Evolutionary conservation across 257 asterid genomes (phyloP).

Genomic region (Paraleonurus japonicus): DNA sequence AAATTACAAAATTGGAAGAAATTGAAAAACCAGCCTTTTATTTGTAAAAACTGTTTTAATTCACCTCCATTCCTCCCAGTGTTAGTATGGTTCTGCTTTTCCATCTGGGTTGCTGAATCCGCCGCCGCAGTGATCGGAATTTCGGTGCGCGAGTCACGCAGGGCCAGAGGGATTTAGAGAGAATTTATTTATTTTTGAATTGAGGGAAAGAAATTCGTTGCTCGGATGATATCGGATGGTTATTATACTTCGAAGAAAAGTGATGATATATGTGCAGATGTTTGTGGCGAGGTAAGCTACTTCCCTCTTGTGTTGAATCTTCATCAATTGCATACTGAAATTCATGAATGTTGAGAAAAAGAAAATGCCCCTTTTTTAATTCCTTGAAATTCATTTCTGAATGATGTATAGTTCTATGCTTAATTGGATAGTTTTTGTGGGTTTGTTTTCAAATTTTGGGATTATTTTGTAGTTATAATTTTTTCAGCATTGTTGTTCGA

Average conservation of each 20-base stretch:
- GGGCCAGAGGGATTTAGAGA: slow-evolving; percentile 26
- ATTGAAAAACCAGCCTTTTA: slow-evolving; percentile 10
- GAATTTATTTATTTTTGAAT: neutral
- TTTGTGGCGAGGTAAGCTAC: slow-evolving; percentile 57
- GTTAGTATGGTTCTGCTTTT: neutral
- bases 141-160: neutral
- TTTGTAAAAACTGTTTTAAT: neutral
- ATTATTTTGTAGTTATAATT: neutral
- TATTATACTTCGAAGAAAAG: slow-evolving; percentile 56
- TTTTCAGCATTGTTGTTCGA: neutral
- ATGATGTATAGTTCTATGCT: neutral
- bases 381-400: neutral
- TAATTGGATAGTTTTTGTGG: neutral
- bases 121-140: slow-evolving; percentile 15
- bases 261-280: slow-evolving; percentile 55
- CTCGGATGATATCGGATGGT: slow-evolving; percentile 36
- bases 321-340: neutral
- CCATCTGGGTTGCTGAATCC: neutral
- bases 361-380: neutral
- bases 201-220: slow-evolving; percentile 14
- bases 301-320: neutral
- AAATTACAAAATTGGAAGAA: neutral
- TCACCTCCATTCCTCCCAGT: slow-evolving; percentile 12
- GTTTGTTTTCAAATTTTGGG: neutral
- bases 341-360: neutral